Base-by-base conservation (phyloP, 2,329 filamentous ascomycete genomes). In the Beauveria asiatica region DNA sequence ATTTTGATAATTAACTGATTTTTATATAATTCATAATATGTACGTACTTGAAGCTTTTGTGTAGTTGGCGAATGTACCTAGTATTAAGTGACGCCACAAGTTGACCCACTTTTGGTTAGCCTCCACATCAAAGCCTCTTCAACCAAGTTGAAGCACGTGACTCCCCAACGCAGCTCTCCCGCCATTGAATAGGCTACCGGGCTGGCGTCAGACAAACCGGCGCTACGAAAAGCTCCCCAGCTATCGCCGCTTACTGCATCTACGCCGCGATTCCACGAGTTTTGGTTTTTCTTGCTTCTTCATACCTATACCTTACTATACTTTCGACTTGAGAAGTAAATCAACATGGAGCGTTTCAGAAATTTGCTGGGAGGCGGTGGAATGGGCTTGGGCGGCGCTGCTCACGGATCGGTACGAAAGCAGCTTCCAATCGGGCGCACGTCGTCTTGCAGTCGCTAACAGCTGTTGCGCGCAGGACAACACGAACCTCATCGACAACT, bases 401-500 rank as follows among this genome's bases (percentile, higher is more conserved):
- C 73, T 25, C 74, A 72, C 59, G 73, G 73, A 56, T 72, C 73
- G 64, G 74, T 75, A 70, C 71, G 74, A 67, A 70, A 52, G 33
- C 48, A 55, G 51, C 59, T 58, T 17, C 23, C 55, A 55, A 23
- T 39, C 33, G 19, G 10, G 25, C 27, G 30, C 50, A 13, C 37
- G 27, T 42, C 11, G 6, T 21, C 17, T 25, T 51, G 9, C 41
- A 27, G 48, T 30, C 46, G 57, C 65, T 67, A 60, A 69, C 59
- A 21, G 19, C 11, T 8, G 45, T 33, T 33, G 19, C 52, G 37
- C 41, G 5, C 67, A 96, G 90, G 93, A 97, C 70, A 94, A 93
- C 67, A 83, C 85, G 44, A 92, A 88, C 72, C 84, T 99, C 63
- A 95, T 99, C 75, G 94, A 99, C 75, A 99, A 99, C 79, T 96